Evolutionary conservation across 2,329 filamentous ascomycete species (phyloP).

Genomic region (Tympanopsis confertula): DNA sequence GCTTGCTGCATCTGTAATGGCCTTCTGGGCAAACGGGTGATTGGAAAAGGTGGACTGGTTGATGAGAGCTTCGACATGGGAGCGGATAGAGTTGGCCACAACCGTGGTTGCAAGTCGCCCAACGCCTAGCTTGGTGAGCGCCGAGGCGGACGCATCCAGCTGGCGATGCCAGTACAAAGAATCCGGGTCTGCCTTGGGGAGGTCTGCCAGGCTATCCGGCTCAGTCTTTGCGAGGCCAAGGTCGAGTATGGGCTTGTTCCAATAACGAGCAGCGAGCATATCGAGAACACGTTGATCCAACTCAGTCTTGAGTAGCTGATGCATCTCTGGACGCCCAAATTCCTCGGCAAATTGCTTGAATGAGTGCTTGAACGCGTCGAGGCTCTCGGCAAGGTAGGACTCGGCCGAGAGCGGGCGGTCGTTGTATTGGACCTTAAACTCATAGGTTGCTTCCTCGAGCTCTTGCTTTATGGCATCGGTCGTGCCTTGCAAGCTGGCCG

Average conservation of each 20-base stretch:
- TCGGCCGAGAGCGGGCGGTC: constrained; percentile 89
- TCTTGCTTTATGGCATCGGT: constrained; percentile 89
- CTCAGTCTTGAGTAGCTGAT: constrained; percentile 78
- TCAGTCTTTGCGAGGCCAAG: constrained; percentile 57
- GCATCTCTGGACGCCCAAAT: constrained; percentile 83
- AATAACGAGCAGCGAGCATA: constrained; percentile 83
- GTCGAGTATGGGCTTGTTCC: constrained; percentile 86
- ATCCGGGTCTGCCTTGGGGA: constrained; percentile 75
- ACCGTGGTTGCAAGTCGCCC: constrained; percentile 86
- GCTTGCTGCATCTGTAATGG: constrained; percentile 80
- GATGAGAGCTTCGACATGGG: constrained; percentile 70
- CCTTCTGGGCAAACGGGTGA: constrained; percentile 83
- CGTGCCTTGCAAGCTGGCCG: constrained; percentile 76
- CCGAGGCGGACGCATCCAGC: constrained; percentile 80
- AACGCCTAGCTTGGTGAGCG: constrained; percentile 86
- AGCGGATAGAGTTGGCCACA: constrained; percentile 76
- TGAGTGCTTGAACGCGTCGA: constrained; percentile 94
- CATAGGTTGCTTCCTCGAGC: constrained; percentile 90
- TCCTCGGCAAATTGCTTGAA: constrained; percentile 88
- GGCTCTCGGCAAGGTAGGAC: constrained; percentile 86
- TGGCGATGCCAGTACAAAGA: constrained; percentile 89
- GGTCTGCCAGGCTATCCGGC: constrained; percentile 60
- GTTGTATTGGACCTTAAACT: constrained; percentile 99
- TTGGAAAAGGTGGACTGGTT: constrained; percentile 71
- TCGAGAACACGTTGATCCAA: constrained; percentile 92